Evolutionary conservation across 768 basidiomycete species (phyloP), one percentile per base, ranked within the genome.

Genomic region (Lactifluus piperatus): DNA sequence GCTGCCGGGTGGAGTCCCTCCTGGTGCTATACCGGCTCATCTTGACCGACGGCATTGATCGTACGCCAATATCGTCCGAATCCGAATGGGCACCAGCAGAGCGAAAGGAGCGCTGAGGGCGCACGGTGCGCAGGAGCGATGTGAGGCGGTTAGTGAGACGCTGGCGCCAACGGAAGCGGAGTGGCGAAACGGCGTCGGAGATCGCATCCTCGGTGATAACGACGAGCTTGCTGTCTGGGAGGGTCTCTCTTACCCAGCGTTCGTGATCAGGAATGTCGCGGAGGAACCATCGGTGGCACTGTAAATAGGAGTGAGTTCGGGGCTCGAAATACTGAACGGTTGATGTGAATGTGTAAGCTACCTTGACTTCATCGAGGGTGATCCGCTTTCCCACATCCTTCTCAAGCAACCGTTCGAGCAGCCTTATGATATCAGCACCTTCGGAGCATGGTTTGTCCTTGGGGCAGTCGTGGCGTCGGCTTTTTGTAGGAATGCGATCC

Each of bases 301-400:
- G 24, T n/a, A 70, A 26, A 49, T 58, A 56, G 22, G 43, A 26
- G 37, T 11, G 20, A 58, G 58, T 53, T 30, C 49, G 26, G 34
- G 7, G 27, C n/a, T 36, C 36, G 46, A 26, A 56, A 34, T 51
- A 51, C n/a, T n/a, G 18, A 24, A 34, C 39, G 37, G 39, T 46
- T 10, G 16, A 18, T 32, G 22, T n/a, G 55, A 4, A 29, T 54
- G 13, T 7, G 20, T 46, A 9, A 27, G 30, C 37, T 68, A 86
- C 94, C 82, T 95, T 97, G 65, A 93, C 83, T 65, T 89, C 79
- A 29, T 83, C 80, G 44, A 97, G 78, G 20, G 83, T 86, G 51
- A 95, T 88, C 56, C 94, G 79, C 68, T 79, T 79, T 29, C 69
- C 73, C 5, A 79, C 79, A 64, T 94, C 86, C 75, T 97, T 97